Percentiles rank a stretch among this genome's conserved stretches.
These are phyloP conservation scores for Xenosphaeropsis pyriputrescens DNA, from an alignment of 2,329 filamentous ascomycete genomes.

Conservation along the genomic window DNA sequence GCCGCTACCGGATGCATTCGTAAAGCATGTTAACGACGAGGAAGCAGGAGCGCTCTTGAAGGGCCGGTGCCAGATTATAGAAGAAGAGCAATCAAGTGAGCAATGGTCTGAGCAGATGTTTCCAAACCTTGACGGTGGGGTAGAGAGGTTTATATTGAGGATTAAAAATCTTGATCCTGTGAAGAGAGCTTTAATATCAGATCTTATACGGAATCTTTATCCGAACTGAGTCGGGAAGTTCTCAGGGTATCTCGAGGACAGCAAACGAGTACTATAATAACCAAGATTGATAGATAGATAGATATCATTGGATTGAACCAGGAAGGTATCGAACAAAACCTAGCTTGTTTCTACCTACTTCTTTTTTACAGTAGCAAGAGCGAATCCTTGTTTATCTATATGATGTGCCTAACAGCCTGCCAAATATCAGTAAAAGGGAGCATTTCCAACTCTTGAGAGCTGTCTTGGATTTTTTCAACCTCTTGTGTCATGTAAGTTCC, in stretches of 20 bases:
- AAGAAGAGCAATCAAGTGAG: slow-evolving; percentile 13
- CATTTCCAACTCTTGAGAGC: no score
- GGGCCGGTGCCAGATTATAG: slow-evolving; percentile 7
- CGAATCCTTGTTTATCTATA: no score
- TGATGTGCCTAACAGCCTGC: no score
- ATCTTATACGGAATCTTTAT: neutral
- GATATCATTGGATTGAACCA: neutral
- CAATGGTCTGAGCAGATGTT: slow-evolving; percentile 14
- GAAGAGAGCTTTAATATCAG: slow-evolving; percentile 10
- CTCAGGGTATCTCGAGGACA: neutral
- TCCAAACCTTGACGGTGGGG: slow-evolving; percentile 15
- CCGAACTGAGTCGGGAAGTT: neutral
- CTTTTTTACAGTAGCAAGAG: no score
- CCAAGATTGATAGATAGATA: neutral
- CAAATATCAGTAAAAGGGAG: no score
- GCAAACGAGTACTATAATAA: neutral
- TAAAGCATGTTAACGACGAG: slow-evolving; percentile 15
- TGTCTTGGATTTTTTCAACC: no score
- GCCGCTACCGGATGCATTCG: slow-evolving; percentile 12
- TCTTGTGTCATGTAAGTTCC: no score
- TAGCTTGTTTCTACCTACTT: no score
- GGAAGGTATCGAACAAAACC: neutral
- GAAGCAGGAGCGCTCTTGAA: slow-evolving; percentile 10
- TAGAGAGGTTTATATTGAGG: slow-evolving; percentile 16
- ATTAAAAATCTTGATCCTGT: slow-evolving; percentile 17